Evolutionary conservation across 1,139 yeast genomes (phyloP).

Genomic region (Suhomyces ambrosiae): DNA sequence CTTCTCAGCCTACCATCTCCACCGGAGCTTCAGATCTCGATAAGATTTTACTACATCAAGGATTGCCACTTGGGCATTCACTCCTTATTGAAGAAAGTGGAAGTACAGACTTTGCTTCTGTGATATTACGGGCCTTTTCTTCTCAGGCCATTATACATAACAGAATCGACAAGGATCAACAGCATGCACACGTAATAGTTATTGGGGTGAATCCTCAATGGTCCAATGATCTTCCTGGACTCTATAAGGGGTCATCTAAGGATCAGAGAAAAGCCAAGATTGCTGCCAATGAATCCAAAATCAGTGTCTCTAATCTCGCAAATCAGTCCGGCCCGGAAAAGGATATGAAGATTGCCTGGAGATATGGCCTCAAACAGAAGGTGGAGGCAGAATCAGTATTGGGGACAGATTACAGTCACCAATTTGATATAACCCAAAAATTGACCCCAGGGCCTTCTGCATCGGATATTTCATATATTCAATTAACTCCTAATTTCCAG

Average conservation of each 20-base stretch:
- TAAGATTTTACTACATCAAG: conserved; percentile 74
- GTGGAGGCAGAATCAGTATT: conserved; percentile 19
- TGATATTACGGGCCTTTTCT: conserved; percentile 68
- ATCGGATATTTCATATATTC: conserved; percentile 60
- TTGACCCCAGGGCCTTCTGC: conserved; percentile 66
- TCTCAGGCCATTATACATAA: conserved; percentile 80
- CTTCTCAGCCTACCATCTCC: conserved; percentile 75
- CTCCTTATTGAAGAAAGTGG: conserved; percentile 81
- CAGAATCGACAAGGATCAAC: conserved; percentile 42
- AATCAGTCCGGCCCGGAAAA: conserved; percentile 18
- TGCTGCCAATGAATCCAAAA: conserved; percentile 57
- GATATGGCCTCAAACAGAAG: conserved; percentile 65
- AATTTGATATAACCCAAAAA: conserved; percentile 74
- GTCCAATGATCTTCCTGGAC: conserved; percentile 78
- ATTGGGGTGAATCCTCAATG: conserved; percentile 64
- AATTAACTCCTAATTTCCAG: conserved; percentile 29
- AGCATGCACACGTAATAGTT: conserved; percentile 64
- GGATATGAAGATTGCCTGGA: conserved; percentile 85
- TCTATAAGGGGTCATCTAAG: conserved; percentile 68
- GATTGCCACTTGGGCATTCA: conserved; percentile 77
- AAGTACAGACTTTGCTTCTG: conserved; percentile 86
- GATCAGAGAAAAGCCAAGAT: conserved; percentile 66
- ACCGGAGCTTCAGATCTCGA: conserved; percentile 81
- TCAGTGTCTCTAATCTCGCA: conserved; percentile 68
- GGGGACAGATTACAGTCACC: conserved; percentile 50